Base-by-base conservation (phyloP, 768 basidiomycete species). In the Trametes punicea region DNA sequence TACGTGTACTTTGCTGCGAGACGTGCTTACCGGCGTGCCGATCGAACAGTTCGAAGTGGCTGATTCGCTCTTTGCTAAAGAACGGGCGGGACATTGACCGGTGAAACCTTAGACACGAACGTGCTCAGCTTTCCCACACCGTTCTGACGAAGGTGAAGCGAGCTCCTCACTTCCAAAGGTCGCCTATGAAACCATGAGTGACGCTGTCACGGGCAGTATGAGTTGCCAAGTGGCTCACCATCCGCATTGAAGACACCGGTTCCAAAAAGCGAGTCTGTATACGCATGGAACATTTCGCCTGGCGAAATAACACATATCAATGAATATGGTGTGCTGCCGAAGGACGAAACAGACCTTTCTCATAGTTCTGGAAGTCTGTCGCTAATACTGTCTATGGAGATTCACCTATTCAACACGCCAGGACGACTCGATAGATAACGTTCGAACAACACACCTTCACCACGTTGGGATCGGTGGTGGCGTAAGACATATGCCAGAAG, bases 171-270 rank as follows among this genome's bases (percentile, higher is more conserved):
- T 77, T 81, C 81, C 80, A 81, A 72, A 78, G 75, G 7, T 78
- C 76, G 29, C 71, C 75, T 75, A 23, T 23, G 34, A 62, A n/a
- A 20, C 30, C 10, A 7, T 74, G 70, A 74, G 72, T 30, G 72
- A 66, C 26, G n/a, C 9, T 2, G 5, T 13, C 21, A 23, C 39
- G 5, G n/a, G n/a, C 7, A 25, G 8, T 31, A 1, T 21, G 20
- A 25, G 18, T 21, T 25, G 53, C 8, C 23, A 2, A 10, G 5
- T 38, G 27, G 51, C 73, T 55, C 61, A 78, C 84, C 84, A 51
- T 87, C 84, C 13, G 82, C 81, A 60, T 87, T 87, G 66, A 88
- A 88, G 4, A 87, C 81, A 0, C 87, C 87, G 10, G 76, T 75
- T 0, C 87, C 87, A 15, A 87, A 68, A 10, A 86, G 73, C 1